Evolutionary conservation across 441 rosid genomes (phyloP).

Genomic region (Syzygium syzygioides): DNA sequence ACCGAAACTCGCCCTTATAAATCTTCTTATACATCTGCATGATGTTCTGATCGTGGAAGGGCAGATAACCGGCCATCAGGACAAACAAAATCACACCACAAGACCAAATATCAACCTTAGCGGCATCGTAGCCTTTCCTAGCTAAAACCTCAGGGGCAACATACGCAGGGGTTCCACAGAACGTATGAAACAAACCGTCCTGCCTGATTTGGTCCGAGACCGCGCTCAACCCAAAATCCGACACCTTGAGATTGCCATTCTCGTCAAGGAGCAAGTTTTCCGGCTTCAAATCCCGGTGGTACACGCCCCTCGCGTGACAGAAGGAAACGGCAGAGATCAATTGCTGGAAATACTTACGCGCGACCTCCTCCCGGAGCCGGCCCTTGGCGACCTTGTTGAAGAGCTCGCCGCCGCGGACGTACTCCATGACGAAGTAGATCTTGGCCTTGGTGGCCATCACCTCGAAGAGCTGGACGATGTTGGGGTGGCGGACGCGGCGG

Average conservation of each 20-base stretch:
- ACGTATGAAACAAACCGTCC: conserved; percentile 80
- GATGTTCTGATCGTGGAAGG: conserved; percentile 72
- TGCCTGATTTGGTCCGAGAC: conserved; percentile 81
- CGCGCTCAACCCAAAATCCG: conserved; percentile 82
- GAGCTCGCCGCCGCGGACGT: conserved; percentile 78
- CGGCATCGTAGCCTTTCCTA: conserved; percentile 76
- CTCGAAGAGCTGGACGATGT: conserved; percentile 74
- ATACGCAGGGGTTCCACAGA: conserved; percentile 89
- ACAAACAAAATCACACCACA: conserved; percentile 81
- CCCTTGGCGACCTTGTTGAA: conserved; percentile 78
- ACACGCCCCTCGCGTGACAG: conserved; percentile 80
- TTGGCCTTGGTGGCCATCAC: conserved; percentile 90
- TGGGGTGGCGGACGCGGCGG: conserved; percentile 85
- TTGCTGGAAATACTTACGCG: conserved; percentile 74
- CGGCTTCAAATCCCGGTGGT: conserved; percentile 84
- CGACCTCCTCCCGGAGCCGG: conserved; percentile 54
- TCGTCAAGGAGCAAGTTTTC: conserved; percentile 76
- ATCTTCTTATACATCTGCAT: conserved; percentile 87
- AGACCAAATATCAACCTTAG: conserved; percentile 86
- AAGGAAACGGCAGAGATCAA: conserved; percentile 66
- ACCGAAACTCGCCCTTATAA: conserved; percentile 68
- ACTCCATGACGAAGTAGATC: conserved; percentile 94
- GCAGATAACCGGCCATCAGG: conserved; percentile 80
- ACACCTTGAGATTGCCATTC: conserved; percentile 65
- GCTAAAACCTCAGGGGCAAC: conserved; percentile 84